These are phyloP conservation scores for Claviceps humidiphila DNA, from an alignment of 2,329 filamentous ascomycete genomes.

Conservation along the genomic window DNA sequence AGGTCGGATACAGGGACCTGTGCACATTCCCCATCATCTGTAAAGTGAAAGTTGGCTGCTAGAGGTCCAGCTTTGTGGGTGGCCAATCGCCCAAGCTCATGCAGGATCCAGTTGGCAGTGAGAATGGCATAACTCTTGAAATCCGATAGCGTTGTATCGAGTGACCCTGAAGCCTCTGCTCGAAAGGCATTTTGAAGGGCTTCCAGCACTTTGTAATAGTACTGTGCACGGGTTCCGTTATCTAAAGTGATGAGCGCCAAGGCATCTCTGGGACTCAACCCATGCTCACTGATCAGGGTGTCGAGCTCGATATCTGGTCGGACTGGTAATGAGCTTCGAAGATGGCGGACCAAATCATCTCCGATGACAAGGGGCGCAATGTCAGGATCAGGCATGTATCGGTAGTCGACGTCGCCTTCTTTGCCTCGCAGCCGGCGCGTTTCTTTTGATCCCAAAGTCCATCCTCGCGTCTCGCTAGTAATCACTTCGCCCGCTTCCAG, in stretches of 20 bases:
- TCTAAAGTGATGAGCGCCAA: constrained; percentile 66
- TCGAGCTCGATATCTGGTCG: constrained; percentile 59
- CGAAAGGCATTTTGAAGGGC: constrained; percentile 23
- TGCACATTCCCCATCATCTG: constrained; percentile 31
- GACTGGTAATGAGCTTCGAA: constrained; percentile 51
- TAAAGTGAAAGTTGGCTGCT: constrained; percentile 22
- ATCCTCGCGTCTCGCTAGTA: constrained; percentile 81
- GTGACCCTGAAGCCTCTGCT: constrained; percentile 7
- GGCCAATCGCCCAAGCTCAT: constrained; percentile 59
- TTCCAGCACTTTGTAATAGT: constrained; percentile 57
- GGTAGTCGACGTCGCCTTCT: constrained; percentile 92
- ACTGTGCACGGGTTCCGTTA: constrained; percentile 66
- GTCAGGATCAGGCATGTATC: constrained; percentile 97
- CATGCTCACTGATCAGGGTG: constrained; percentile 48
- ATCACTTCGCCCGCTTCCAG: constrained; percentile 63
- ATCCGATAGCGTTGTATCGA: constrained; percentile 10
- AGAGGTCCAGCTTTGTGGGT: constrained; percentile 30
- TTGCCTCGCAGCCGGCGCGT: constrained; percentile 78
- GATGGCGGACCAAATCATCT: constrained; percentile 50
- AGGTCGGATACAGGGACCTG: constrained; percentile 34
- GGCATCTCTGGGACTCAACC: constrained; percentile 69
- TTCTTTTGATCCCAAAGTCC: constrained; percentile 72
- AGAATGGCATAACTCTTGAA: constrained; percentile 30
- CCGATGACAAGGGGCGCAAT: constrained; percentile 68
- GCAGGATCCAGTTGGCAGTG: constrained; percentile 55